A percentile compares a stretch with the other conserved stretches of the same genome.
Evolutionary conservation across 345 rosid genomes (phyloP).

Genomic region (Rhodamnia argentea): DNA sequence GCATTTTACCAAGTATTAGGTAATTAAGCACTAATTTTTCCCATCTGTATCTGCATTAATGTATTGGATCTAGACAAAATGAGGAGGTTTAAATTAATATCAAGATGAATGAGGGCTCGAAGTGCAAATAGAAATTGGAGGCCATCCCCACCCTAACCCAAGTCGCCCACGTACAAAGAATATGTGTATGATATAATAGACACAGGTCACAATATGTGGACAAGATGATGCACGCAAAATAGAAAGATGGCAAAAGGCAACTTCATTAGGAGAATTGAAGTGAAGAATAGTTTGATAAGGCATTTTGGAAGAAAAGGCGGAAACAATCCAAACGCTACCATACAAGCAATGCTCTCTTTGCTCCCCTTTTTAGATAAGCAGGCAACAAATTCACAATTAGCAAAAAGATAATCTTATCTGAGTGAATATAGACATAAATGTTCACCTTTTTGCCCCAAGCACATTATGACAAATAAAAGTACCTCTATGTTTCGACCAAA

Average conservation of each 20-base stretch:
- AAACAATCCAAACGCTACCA: not conserved
- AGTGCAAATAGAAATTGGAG: not conserved
- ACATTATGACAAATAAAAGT: not conserved
- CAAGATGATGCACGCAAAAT: not conserved
- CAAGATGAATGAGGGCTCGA: not conserved
- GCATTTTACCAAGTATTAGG: not conserved
- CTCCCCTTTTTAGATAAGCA: not conserved
- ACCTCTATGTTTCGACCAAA: slow-evolving; percentile 60
- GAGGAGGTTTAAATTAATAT: not conserved
- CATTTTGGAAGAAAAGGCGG: not conserved
- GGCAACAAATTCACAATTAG: not conserved
- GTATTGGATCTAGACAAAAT: not conserved
- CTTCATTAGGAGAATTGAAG: not conserved
- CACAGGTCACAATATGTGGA: not conserved
- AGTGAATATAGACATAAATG: not conserved
- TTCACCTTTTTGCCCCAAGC: not conserved
- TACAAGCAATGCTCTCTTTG: not conserved
- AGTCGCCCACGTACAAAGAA: not conserved
- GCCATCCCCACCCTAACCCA: not conserved
- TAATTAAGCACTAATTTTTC: not conserved
- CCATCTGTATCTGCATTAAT: not conserved
- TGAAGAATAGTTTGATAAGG: not conserved
- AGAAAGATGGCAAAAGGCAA: not conserved
- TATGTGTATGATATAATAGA: not conserved
- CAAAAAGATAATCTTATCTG: not conserved